These are phyloP conservation scores for Besnoitia besnoiti DNA, from an alignment of 169 alveolate species.

Conservation along the genomic window DNA sequence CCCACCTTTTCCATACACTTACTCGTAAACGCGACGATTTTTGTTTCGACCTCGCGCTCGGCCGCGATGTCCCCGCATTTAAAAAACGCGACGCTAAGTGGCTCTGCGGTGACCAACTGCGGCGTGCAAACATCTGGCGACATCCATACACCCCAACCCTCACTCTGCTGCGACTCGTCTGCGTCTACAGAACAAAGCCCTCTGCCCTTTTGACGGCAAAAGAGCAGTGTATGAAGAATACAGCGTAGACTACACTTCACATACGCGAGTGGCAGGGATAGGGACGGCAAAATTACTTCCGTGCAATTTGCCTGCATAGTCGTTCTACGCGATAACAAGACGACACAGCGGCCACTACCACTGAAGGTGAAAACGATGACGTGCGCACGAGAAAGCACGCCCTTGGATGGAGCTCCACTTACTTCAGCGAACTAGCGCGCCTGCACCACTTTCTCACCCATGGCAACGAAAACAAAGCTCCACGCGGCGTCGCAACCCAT, in stretches of 20 bases:
- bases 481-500: no score
- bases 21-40: neutral
- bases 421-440: no score
- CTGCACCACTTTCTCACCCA: no score
- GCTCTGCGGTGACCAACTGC: neutral
- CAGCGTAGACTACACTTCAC: slow-evolving; percentile 11
- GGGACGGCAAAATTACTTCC: slow-evolving; percentile 20
- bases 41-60: neutral
- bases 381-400: no score
- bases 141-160: neutral
- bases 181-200: neutral
- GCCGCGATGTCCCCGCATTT: neutral
- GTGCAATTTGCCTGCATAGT: slow-evolving; percentile 21
- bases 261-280: slow-evolving; percentile 25
- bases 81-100: slow-evolving; percentile 8
- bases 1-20: no score
- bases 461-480: no score
- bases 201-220: slow-evolving; percentile 21
- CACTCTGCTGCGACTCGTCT: neutral
- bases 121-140: neutral
- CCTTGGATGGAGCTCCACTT: no score
- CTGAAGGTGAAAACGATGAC: no score
- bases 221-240: slow-evolving; percentile 16
- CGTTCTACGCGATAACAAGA: neutral
- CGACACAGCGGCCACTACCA: no score